A percentile compares a stretch with the other conserved stretches of the same genome.
phyloP scores from a whole-genome alignment of 805 yeast species.

The Nakazawaea ambrosiae region DNA sequence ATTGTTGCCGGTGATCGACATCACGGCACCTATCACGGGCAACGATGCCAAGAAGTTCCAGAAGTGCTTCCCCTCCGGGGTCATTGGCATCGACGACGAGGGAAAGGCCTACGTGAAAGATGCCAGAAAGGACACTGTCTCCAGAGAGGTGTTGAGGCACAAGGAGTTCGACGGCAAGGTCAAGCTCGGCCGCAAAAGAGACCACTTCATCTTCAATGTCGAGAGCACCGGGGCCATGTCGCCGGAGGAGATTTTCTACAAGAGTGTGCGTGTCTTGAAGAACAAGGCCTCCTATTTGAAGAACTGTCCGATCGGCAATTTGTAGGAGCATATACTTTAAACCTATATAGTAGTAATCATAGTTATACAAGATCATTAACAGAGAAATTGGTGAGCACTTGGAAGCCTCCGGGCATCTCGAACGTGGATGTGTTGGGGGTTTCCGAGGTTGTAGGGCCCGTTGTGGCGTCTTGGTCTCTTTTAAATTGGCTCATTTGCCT shows the following conservation, averaged over 20 bases:
- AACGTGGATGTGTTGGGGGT: background rate
- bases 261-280: slow-evolving; percentile 77
- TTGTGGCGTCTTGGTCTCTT: slow-evolving; percentile 9
- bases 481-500: slow-evolving; percentile 17
- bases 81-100: slow-evolving; percentile 61
- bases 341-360: slow-evolving; percentile 1
- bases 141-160: slow-evolving; percentile 93
- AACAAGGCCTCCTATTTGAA: slow-evolving; percentile 78
- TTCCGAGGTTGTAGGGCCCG: background rate
- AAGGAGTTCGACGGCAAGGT: slow-evolving; percentile 86
- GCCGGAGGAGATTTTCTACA: slow-evolving; percentile 93
- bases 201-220: slow-evolving; percentile 89
- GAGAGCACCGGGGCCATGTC: slow-evolving; percentile 96
- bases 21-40: slow-evolving; percentile 68
- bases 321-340: slow-evolving; percentile 14
- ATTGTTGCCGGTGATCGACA: slow-evolving; percentile 80
- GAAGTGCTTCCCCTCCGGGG: slow-evolving; percentile 91
- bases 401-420: slow-evolving; percentile 11
- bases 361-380: slow-evolving; percentile 6
- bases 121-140: slow-evolving; percentile 92
- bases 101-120: slow-evolving; percentile 79
- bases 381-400: slow-evolving; percentile 3
- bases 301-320: slow-evolving; percentile 62
- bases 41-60: slow-evolving; percentile 72
- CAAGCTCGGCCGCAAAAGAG: slow-evolving; percentile 83